Evolutionary conservation across 2,329 filamentous ascomycete species (phyloP).

Genomic region (Colletotrichum kahawae): DNA sequence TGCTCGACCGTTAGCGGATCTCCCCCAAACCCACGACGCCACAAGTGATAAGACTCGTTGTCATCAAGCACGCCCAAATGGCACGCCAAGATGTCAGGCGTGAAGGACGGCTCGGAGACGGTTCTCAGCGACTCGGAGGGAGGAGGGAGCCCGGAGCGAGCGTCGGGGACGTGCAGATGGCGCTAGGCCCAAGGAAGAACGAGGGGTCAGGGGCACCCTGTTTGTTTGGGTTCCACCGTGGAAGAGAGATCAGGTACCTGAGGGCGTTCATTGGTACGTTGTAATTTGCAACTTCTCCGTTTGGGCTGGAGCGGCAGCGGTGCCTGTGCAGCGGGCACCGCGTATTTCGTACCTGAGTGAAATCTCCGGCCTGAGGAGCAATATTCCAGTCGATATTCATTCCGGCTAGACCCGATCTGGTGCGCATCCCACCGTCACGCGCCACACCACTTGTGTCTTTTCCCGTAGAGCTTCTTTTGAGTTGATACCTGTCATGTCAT

Average conservation of each 20-base stretch:
- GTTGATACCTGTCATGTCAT: not conserved
- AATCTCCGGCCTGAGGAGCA: not conserved
- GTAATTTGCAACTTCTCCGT: not conserved
- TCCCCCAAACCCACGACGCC: not conserved
- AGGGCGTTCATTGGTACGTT: constrained; percentile 1
- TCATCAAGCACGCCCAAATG: not conserved
- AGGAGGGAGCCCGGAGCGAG: not conserved
- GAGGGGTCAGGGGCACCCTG: not conserved
- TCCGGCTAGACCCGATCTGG: not conserved
- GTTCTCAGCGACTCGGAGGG: not conserved
- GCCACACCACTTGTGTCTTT: not conserved
- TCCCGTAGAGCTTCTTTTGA: not conserved
- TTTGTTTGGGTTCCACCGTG: not conserved
- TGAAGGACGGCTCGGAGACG: not conserved
- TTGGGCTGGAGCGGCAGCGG: not conserved
- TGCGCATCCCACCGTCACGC: not conserved
- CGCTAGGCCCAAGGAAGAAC: not conserved
- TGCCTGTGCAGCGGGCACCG: not conserved
- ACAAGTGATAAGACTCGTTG: not conserved
- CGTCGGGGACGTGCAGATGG: not conserved
- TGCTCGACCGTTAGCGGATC: not conserved
- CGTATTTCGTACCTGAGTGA: not conserved
- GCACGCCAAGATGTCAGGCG: not conserved
- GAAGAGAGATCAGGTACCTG: constrained; percentile 4
- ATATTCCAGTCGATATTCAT: not conserved